Base-by-base conservation (phyloP, 257 asterid genomes). In the Fraxinus excelsior region DNA sequence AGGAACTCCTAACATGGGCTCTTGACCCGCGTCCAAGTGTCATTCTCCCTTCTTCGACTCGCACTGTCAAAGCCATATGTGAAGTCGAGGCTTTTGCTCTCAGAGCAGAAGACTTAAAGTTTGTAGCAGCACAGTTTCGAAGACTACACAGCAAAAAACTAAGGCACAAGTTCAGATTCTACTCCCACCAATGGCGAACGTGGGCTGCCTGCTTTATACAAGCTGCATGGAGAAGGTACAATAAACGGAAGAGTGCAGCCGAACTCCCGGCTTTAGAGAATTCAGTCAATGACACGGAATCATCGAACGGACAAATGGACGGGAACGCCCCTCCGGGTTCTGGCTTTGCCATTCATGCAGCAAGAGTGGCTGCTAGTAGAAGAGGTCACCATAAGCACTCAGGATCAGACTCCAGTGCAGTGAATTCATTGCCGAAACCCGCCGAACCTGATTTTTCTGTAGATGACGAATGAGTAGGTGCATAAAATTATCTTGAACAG, bases 1-100 rank as follows among this genome's bases (percentile, higher is more conserved):
- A 92, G 87, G 98, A 94, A 82, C 94, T 94, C 10, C 89, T 94
- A 12, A 92, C 98, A 38, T 94, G 99, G 99, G 99, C 99, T 10
- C 95, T 94, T 29, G 99, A 92, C 76, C 97, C 97, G 0, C 96
- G 90, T 26, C 97, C 97, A 8, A 87, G 94, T 70, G 89, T 91
- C 69, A 91, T 87, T 70, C 92, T 94, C 5, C 99, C 99, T 5
- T 92, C 95, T 7, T 94, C 99, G 75, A 94, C 99, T 0, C 92
- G 97, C 7, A 90, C 99, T 0, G 99, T 94, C 8, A 91, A 85
- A 68, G 97, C 99, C 60, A 84, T 94, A 6, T 87, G 97, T 0
- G 99, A 94, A 75, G 99, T 92, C 0, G 99, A 94, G 42, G 93
- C 97, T 0, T 94, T 94, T 21, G 99, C 97, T 0, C 90, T 94